phyloP scores from a whole-genome alignment of 306 rosid species.

The Medicago arabica region DNA sequence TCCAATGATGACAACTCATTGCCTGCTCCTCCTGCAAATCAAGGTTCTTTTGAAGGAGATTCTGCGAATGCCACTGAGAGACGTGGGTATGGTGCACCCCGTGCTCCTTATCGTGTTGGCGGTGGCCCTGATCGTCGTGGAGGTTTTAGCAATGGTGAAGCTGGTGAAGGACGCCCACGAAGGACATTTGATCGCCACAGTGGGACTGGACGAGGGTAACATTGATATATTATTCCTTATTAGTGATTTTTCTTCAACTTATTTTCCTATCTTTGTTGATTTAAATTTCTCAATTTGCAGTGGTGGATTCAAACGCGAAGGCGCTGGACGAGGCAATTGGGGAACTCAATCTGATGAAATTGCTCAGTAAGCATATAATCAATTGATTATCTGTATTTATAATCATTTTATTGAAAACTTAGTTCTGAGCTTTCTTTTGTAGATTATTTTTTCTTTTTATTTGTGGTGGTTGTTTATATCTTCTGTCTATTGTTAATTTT shows the following conservation, averaged over 20 bases:
- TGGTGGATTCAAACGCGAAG: constrained; percentile 76
- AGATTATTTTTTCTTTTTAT: not conserved
- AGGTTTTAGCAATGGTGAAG: constrained; percentile 80
- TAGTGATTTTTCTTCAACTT: not conserved
- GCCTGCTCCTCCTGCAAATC: constrained; percentile 46
- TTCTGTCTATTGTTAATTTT: not conserved
- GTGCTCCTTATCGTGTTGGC: constrained; percentile 63
- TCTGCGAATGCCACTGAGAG: constrained; percentile 59
- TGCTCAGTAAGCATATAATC: constrained; percentile 53
- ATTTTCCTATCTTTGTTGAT: constrained; percentile 10
- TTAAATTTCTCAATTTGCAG: constrained; percentile 50
- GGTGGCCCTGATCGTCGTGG: constrained; percentile 69
- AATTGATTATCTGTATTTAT: not conserved
- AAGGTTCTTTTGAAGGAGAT: constrained; percentile 66
- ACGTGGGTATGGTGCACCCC: constrained; percentile 72
- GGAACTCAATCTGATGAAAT: constrained; percentile 78
- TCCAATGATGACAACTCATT: constrained; percentile 58
- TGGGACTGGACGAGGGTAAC: constrained; percentile 85
- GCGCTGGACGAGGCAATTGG: constrained; percentile 97
- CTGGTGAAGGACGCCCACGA: constrained; percentile 70
- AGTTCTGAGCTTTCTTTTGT: not conserved
- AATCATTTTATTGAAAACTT: no score
- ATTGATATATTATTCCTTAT: not conserved
- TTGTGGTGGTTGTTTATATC: not conserved
- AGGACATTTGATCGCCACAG: constrained; percentile 83